Conservation (phyloP, 768 basidiomycete species). For the Boletus reticulatus region DNA sequence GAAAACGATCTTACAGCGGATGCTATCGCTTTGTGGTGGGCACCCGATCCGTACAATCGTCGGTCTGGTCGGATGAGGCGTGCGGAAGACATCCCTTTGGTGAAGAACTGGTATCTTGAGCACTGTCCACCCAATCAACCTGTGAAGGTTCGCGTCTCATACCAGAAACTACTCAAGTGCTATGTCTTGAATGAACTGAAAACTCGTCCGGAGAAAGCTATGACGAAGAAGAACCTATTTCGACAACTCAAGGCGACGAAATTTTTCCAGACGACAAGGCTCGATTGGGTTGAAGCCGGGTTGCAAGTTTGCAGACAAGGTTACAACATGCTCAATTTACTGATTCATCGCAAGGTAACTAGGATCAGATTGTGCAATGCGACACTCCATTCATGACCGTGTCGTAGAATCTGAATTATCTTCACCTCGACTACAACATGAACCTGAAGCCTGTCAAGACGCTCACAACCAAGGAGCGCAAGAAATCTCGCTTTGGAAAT, state of each 20-base stretch:
- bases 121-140: conserved; percentile 96
- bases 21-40: conserved; percentile 98
- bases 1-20: conserved; percentile 94
- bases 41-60: conserved; percentile 92
- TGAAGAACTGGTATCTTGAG: conserved; percentile 98
- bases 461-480: conserved; percentile 97
- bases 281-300: conserved; percentile 99
- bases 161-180: conserved; percentile 96
- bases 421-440: conserved; percentile 98
- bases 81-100: conserved; percentile 92
- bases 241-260: conserved; percentile 96
- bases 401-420: conserved; percentile 79
- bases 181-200: conserved; percentile 94
- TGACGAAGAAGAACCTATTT: conserved; percentile 98
- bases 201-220: conserved; percentile 87
- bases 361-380: background rate
- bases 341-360: conserved; percentile 94
- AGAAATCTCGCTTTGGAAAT: conserved; percentile 99
- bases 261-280: conserved; percentile 97
- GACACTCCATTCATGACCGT: background rate
- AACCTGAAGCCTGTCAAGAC: conserved; percentile 98
- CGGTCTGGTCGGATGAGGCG: conserved; percentile 91
- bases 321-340: conserved; percentile 98
- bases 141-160: conserved; percentile 98
- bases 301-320: conserved; percentile 98